A percentile compares a stretch with the other conserved stretches of the same genome.
These are phyloP conservation scores for Penicillium cinerascens DNA, from an alignment of 495 filamentous ascomycete genomes.

Conservation along the genomic window DNA sequence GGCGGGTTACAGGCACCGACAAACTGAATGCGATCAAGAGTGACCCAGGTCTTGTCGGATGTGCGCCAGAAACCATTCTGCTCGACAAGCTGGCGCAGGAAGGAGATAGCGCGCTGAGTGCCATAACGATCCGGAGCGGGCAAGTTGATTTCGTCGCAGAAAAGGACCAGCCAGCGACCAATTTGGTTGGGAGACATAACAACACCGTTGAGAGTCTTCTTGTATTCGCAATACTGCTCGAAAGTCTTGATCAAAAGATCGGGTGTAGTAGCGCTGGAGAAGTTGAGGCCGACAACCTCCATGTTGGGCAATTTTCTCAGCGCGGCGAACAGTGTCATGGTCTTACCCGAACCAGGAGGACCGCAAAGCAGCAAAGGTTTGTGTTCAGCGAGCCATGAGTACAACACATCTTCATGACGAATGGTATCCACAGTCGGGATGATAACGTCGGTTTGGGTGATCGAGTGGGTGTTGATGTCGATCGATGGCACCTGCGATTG, in stretches of 20 bases:
- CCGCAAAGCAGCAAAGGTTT: slow-evolving; percentile 95
- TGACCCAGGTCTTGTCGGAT: slow-evolving; percentile 96
- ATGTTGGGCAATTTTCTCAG: slow-evolving; percentile 94
- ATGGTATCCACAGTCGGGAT: slow-evolving; percentile 97
- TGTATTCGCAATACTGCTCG: slow-evolving; percentile 99
- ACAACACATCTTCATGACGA: slow-evolving; percentile 94
- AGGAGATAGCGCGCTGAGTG: slow-evolving; percentile 94
- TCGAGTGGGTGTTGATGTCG: slow-evolving; percentile 95
- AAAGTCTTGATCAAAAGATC: slow-evolving; percentile 98
- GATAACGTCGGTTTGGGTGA: slow-evolving; percentile 95
- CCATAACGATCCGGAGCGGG: slow-evolving; percentile 98
- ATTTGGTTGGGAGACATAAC: slow-evolving; percentile 95
- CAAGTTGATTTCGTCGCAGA: slow-evolving; percentile 99
- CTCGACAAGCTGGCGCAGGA: slow-evolving; percentile 93
- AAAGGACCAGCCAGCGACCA: slow-evolving; percentile 95
- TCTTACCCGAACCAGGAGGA: slow-evolving; percentile 97
- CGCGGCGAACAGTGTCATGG: slow-evolving; percentile 98
- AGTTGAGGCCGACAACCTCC: slow-evolving; percentile 98
- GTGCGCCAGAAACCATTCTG: slow-evolving; percentile 99
- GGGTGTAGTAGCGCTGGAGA: slow-evolving; percentile 96
- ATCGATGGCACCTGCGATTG: slow-evolving; percentile 89
- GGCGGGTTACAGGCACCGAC: slow-evolving; percentile 98
- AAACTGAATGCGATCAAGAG: slow-evolving; percentile 95
- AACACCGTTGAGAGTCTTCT: slow-evolving; percentile 94
- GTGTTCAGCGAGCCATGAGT: slow-evolving; percentile 98